Evolutionary conservation across 2,329 filamentous ascomycete species (phyloP).

Genomic region (Botrytis porri): DNA sequence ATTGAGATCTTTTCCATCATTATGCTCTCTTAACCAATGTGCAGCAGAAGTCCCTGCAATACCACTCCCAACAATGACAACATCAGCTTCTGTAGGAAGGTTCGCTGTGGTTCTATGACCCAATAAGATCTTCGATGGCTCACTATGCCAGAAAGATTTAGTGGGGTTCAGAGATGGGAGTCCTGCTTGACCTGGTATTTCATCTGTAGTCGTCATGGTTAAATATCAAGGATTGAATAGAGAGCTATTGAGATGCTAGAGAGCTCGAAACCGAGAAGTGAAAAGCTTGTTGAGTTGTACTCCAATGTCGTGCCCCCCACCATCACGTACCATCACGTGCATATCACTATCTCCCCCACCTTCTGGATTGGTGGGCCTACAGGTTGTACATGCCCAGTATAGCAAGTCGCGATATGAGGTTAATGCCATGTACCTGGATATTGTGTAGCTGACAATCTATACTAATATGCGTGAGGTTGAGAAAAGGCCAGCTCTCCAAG

Average conservation of each 20-base stretch:
- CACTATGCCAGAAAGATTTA: conserved; percentile 69
- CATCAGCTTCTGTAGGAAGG: conserved; percentile 61
- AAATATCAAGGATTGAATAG: not conserved
- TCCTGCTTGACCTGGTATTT: conserved; percentile 25
- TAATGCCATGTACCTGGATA: not conserved
- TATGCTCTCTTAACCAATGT: conserved; percentile 53
- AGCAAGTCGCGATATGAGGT: not conserved
- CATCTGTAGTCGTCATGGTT: conserved; percentile 9
- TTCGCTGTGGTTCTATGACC: conserved; percentile 65
- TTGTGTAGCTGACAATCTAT: not conserved
- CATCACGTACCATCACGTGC: conserved; percentile 3
- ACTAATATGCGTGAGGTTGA: not conserved
- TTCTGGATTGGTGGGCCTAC: not conserved
- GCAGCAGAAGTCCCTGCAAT: conserved; percentile 74
- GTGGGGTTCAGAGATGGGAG: conserved; percentile 62
- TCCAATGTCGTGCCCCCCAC: not conserved
- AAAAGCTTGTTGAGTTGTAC: not conserved
- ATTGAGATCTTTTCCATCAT: conserved; percentile 43
- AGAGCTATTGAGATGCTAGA: not conserved
- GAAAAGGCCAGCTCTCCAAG: not conserved
- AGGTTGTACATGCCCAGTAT: not conserved
- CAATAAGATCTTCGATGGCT: conserved; percentile 61
- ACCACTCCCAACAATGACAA: conserved; percentile 71
- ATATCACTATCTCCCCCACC: conserved; percentile 6
- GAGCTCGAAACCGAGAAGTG: not conserved